Evolutionary conservation across 805 yeast genomes (phyloP), one percentile per base, ranked within the genome.

Genomic region (Candida ficus): DNA sequence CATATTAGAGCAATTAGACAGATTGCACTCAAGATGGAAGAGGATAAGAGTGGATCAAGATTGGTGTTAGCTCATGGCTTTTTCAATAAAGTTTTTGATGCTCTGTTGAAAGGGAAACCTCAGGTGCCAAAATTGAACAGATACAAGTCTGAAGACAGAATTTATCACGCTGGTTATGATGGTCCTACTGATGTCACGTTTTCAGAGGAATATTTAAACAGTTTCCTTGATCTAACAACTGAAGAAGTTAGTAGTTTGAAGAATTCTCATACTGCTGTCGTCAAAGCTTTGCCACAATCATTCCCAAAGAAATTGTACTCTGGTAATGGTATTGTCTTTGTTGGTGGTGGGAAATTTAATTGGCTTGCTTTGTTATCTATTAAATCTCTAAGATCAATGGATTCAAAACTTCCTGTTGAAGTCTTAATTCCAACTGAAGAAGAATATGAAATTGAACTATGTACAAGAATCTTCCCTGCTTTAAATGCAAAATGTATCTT

Each of bases 391-490:
- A 58, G 84, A 46, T 64, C 70, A 9, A 45, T 68, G 14, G 82
- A 80, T 1, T 62, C 43, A 64, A 70, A 53, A 62, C 67, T 36
- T 67, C 93, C 95, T 0, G 77, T 84, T 11, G 95, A 84, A 64
- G 79, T 84, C 8, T 66, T 83, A 42, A 72, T 84, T 48, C 88
- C 89, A 5, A 68, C 75, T 35, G 62, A 66, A 26, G 74, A 71
- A 10, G 93, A 84, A 55, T 84, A 78, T 57, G 93, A 84, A 58
- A 62, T 75, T 33, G 81, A 79, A 41, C 63, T 78, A 26, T 83
- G 91, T 59, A 75, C 73, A 23, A 61, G 64, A n/a, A 62, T 79
- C 3, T 66, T 84, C 48, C 90, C 91, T 0, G 60, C 62, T 7
- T 55, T 82, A 42, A 71, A 76, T 43, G 91, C 86, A 4, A 67